Evolutionary conservation across 2,329 filamentous ascomycete genomes (phyloP).

Genomic region (Xylariales sp.): DNA sequence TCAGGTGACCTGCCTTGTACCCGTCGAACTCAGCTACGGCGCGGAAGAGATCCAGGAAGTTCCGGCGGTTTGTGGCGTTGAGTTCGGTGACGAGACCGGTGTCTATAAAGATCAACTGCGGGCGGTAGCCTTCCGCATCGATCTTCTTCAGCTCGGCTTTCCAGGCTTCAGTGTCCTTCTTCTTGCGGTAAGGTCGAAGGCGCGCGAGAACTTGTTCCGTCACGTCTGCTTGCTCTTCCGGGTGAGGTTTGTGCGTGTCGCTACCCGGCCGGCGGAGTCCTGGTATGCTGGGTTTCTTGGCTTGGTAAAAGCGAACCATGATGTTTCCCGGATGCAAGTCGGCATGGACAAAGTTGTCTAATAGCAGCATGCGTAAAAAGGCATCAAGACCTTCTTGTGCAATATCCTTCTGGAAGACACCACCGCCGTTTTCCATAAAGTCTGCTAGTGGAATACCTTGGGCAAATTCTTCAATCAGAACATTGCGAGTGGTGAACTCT

Average conservation of each 20-base stretch:
- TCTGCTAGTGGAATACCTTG: constrained; percentile 87
- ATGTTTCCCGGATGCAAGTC: constrained; percentile 97
- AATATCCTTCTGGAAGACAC: constrained; percentile 89
- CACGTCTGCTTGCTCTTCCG: constrained; percentile 53
- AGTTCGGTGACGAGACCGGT: constrained; percentile 93
- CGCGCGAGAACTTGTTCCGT: constrained; percentile 83
- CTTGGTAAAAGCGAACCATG: constrained; percentile 97
- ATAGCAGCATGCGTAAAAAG: constrained; percentile 91
- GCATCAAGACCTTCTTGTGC: constrained; percentile 92
- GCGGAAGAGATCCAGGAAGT: constrained; percentile 94
- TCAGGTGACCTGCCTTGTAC: constrained; percentile 88
- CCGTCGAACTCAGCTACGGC: constrained; percentile 95
- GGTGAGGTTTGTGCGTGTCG: constrained; percentile 13
- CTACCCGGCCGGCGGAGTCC: constrained; percentile 35
- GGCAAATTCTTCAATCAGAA: constrained; percentile 92
- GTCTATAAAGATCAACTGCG: constrained; percentile 96
- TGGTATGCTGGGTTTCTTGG: constrained; percentile 64
- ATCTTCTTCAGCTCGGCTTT: constrained; percentile 67
- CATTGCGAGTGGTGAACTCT: constrained; percentile 86
- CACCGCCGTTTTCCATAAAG: constrained; percentile 87
- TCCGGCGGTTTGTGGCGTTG: constrained; percentile 76
- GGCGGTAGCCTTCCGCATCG: constrained; percentile 82
- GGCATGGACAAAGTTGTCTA: constrained; percentile 97
- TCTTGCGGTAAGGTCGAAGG: constrained; percentile 64
- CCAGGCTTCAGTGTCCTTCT: constrained; percentile 66